Percentiles rank a stretch among this genome's conserved stretches.
phyloP scores from a whole-genome alignment of 192 early-diverging fungal species.

The Helicostylum pulchrum region DNA sequence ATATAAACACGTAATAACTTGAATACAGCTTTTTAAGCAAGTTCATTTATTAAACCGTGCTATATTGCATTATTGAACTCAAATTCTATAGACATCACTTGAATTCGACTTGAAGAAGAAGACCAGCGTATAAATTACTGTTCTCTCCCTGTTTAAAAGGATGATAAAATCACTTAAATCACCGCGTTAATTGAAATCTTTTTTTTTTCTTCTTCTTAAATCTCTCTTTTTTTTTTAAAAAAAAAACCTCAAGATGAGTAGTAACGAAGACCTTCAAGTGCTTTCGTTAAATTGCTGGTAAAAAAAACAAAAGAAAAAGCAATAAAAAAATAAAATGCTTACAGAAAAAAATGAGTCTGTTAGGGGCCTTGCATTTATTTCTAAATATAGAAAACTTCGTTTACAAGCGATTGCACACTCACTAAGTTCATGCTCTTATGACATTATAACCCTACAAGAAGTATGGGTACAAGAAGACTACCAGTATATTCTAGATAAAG shows the following conservation, averaged over 20 bases:
- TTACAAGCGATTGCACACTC: constrained; percentile 47
- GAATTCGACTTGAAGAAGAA: too few species aligned
- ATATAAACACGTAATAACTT: too few species aligned
- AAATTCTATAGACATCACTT: too few species aligned
- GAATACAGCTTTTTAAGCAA: too few species aligned
- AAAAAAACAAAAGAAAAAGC: not conserved
- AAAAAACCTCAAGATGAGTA: too few species aligned
- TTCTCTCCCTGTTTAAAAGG: too few species aligned
- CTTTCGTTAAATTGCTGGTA: constrained; percentile 56
- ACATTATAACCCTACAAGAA: constrained; percentile 48
- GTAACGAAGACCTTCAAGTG: constrained; percentile 33
- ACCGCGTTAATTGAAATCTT: constrained; percentile 51
- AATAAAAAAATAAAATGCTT: not conserved
- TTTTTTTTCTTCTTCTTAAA: not conserved
- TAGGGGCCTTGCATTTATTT: constrained; percentile 45
- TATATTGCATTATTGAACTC: too few species aligned
- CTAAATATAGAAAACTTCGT: constrained; percentile 43
- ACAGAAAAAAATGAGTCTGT: too few species aligned
- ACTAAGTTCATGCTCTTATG: constrained; percentile 28
- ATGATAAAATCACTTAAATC: too few species aligned
- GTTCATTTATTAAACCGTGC: too few species aligned
- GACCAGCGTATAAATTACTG: too few species aligned
- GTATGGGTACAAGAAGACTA: constrained; percentile 43
- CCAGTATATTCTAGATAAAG: constrained; percentile 29
- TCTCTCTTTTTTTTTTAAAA: constrained; percentile 1